A percentile compares a stretch with the other conserved stretches of the same genome.
phyloP scores from a whole-genome alignment of 2,329 filamentous ascomycete species.

The Cryphonectria parasitica region DNA sequence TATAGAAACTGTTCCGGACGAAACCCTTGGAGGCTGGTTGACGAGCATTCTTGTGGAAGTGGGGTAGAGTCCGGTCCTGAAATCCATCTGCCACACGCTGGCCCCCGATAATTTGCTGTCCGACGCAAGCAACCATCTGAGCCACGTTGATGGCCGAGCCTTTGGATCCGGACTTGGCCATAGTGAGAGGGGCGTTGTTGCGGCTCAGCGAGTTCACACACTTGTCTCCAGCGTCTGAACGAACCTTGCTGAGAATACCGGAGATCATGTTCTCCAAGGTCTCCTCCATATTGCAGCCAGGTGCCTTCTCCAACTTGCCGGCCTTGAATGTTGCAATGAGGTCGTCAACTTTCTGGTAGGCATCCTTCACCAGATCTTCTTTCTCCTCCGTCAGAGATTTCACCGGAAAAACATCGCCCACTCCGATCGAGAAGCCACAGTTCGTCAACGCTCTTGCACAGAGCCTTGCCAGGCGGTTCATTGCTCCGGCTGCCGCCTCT shows the following conservation, averaged over 20 bases:
- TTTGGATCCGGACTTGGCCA: conserved; percentile 97
- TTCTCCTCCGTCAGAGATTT: conserved; percentile 72
- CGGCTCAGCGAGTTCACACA: conserved; percentile 89
- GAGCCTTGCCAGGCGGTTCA: conserved; percentile 91
- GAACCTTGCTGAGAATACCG: conserved; percentile 88
- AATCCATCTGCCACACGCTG: conserved; percentile 94
- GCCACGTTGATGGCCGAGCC: conserved; percentile 98
- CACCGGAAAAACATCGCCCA: conserved; percentile 90
- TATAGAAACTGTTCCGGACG: conserved; percentile 96
- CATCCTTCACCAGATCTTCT: conserved; percentile 72
- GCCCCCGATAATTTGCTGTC: conserved; percentile 96
- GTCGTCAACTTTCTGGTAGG: conserved; percentile 81
- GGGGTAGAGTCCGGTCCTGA: conserved; percentile 90
- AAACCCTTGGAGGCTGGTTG: conserved; percentile 97
- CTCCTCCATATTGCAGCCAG: conserved; percentile 88
- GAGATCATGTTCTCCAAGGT: conserved; percentile 91
- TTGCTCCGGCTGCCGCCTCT: conserved; percentile 82
- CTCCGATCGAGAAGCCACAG: conserved; percentile 93
- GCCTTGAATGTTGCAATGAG: conserved; percentile 80
- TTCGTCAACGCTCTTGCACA: conserved; percentile 88
- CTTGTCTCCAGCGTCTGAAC: conserved; percentile 86
- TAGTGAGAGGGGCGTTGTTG: conserved; percentile 91
- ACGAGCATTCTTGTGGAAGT: conserved; percentile 91
- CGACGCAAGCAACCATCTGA: conserved; percentile 97
- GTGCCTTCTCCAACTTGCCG: conserved; percentile 80